These are phyloP conservation scores for Geotrichum bryndzae DNA, from an alignment of 1,139 yeast species.

Conservation along the genomic window DNA sequence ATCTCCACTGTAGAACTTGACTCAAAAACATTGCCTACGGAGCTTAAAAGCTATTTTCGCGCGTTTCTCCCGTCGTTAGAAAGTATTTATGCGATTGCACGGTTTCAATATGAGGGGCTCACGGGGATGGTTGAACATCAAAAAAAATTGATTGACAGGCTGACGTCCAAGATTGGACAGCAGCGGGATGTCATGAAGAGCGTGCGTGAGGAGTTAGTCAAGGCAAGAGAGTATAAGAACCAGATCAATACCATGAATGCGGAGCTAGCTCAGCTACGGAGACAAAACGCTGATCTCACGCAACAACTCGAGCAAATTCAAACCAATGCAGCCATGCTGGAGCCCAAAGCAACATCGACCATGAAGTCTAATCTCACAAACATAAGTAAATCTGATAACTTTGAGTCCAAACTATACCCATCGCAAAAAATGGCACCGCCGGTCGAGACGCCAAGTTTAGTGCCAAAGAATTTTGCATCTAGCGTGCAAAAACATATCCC, in stretches of 20 bases:
- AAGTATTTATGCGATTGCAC: constrained; percentile 15
- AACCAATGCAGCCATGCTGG: background rate
- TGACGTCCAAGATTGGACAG: constrained; percentile 14
- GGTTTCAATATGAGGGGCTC: constrained; percentile 18
- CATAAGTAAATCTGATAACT: background rate
- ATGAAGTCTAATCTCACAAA: background rate
- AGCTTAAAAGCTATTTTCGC: constrained; percentile 12
- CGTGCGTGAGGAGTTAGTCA: constrained; percentile 18
- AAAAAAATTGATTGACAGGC: constrained; percentile 9
- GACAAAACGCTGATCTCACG: background rate
- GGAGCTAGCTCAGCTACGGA: background rate
- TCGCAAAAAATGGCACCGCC: background rate
- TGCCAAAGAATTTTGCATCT: constrained; percentile 5
- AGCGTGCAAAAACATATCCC: constrained; percentile 10
- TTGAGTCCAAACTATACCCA: background rate
- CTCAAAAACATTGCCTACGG: constrained; percentile 6
- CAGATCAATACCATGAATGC: background rate
- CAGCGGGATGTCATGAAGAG: constrained; percentile 17
- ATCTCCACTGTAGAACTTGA: constrained; percentile 9
- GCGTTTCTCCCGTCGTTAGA: constrained; percentile 13
- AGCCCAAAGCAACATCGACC: background rate
- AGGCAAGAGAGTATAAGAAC: constrained; percentile 16
- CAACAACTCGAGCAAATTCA: background rate
- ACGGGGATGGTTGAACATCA: constrained; percentile 15
- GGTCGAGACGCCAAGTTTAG: background rate